phyloP scores from a whole-genome alignment of 306 rosid genomes.

The Lathyrus aphaca region DNA sequence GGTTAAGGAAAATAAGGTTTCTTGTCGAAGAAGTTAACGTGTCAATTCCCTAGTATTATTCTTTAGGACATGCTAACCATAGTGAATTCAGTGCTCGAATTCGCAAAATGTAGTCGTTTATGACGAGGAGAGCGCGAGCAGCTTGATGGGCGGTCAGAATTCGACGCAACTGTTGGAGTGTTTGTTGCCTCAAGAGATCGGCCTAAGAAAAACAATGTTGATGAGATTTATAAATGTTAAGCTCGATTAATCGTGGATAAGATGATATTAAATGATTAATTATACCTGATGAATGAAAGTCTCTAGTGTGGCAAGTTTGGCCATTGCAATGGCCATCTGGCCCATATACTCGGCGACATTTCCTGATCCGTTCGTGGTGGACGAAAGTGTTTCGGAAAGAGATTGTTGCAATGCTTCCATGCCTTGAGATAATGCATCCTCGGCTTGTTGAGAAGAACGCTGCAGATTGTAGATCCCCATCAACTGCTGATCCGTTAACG shows the following conservation, averaged over 20 bases:
- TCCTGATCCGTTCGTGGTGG: slow-evolving; percentile 55
- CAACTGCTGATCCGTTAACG: slow-evolving; percentile 71
- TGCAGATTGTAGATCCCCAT: slow-evolving; percentile 81
- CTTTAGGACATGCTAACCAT: slow-evolving; percentile 85
- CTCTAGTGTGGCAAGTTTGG: slow-evolving; percentile 78
- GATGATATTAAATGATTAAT: background rate
- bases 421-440: slow-evolving; percentile 92
- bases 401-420: slow-evolving; percentile 91
- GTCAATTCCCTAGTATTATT: slow-evolving; percentile 35
- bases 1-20: slow-evolving; percentile 18
- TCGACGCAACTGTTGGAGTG: slow-evolving; percentile 77
- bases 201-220: slow-evolving; percentile 55
- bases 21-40: background rate
- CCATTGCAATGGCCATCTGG: slow-evolving; percentile 93
- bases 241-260: background rate
- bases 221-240: background rate
- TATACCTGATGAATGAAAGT: slow-evolving; percentile 74
- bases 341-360: slow-evolving; percentile 90
- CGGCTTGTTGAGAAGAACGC: slow-evolving; percentile 85
- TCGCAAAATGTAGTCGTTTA: slow-evolving; percentile 68
- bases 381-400: slow-evolving; percentile 75
- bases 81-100: slow-evolving; percentile 83
- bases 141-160: slow-evolving; percentile 75
- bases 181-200: slow-evolving; percentile 83
- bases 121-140: slow-evolving; percentile 73